Base-by-base conservation (phyloP, 2,329 filamentous ascomycete species). In the Laburnicola sp. region DNA sequence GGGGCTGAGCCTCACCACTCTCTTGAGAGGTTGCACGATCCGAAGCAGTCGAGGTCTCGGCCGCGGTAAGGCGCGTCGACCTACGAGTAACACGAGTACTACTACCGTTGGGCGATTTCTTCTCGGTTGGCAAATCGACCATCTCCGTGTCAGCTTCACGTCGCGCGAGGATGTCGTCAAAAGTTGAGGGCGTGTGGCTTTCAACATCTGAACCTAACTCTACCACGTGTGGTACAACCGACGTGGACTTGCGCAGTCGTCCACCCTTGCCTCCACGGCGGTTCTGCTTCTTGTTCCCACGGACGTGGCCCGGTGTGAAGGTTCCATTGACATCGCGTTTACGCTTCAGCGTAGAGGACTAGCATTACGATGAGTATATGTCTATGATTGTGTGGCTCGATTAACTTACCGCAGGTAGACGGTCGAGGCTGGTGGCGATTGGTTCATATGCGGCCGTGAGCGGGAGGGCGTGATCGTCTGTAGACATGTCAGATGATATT, bases 361-460 rank as follows among this genome's bases (percentile, higher is more conserved):
- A 28, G 7, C 28, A n/a, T 1, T 16, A 28, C 25, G 5, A 30
- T 45, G 8, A 45, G 43, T 10, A 16, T 35, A 6, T 26, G 32
- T 30, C 6, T 9, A 2, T 30, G 11, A 9, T 11, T 4, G 10
- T n/a, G 22, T 1, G 7, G 7, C 8, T 10, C 30, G n/a, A 3
- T n/a, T 3, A 23, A 38, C 43, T 11, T 37, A 45, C 43, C 23
- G n/a, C n/a, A 11, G 43, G 43, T 45, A 37, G 26, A 9, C 37
- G 32, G 21, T 45, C 43, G 8, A 45, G 43, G 7, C 31, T 37
- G 16, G 34, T 8, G 9, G 28, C 32, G 25, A 37, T 16, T 10
- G 34, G 16, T 30, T 36, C 43, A 7, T 45, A 32, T 30, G 21
- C 43, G 23, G 34, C 43, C 36, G 37, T 26, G 16, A 30, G 28